Conservation (phyloP, 2,329 filamentous ascomycete species). For the Sporothrix luriei region DNA sequence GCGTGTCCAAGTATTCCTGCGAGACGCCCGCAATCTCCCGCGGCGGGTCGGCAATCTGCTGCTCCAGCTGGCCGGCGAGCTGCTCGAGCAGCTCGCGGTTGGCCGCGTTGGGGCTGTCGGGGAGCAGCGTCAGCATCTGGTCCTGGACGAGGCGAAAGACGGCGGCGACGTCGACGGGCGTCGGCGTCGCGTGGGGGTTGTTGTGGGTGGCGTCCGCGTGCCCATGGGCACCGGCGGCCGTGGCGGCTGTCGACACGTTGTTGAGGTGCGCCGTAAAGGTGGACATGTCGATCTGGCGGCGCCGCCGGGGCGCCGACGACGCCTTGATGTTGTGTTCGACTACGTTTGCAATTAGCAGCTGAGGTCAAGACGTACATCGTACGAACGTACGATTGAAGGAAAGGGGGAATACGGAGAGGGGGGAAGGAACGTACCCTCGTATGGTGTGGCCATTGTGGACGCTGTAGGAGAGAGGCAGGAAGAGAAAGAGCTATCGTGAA, state of each 20-base stretch:
- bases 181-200: conserved; percentile 62
- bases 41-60: conserved; percentile 57
- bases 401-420: not conserved
- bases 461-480: not conserved
- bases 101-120: conserved; percentile 51
- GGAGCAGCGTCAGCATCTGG: conserved; percentile 57
- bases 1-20: conserved; percentile 61
- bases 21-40: conserved; percentile 56
- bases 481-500: conserved; percentile 1
- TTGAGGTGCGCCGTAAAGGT: conserved; percentile 62
- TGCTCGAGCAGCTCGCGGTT: conserved; percentile 56
- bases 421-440: conserved; percentile 51
- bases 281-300: conserved; percentile 65
- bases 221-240: conserved; percentile 36
- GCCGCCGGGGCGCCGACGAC: conserved; percentile 46
- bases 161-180: conserved; percentile 60
- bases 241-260: conserved; percentile 51
- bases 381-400: not conserved
- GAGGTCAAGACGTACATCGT: not conserved
- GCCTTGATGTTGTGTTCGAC: conserved; percentile 67
- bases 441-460: conserved; percentile 58
- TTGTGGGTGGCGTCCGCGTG: conserved; percentile 40
- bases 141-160: conserved; percentile 62
- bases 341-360: conserved; percentile 39
- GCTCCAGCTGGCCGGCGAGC: conserved; percentile 53